Conservation (phyloP, 2,329 filamentous ascomycete genomes). For the Paraphaeosphaeria sporulosa region DNA sequence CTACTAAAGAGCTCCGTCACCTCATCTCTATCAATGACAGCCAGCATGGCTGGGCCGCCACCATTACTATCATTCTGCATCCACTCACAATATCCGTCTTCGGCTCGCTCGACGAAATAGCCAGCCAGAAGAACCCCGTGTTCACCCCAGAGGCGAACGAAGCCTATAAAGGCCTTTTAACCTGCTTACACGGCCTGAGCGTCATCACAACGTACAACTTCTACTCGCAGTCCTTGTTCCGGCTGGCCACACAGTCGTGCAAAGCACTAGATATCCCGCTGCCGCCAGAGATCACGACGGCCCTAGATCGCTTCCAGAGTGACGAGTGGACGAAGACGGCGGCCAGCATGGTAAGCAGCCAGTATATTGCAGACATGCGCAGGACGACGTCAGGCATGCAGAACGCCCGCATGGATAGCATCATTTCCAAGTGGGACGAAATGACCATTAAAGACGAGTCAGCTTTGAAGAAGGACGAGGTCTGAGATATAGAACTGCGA, state of each 20-base stretch:
- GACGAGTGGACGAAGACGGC: slow-evolving; percentile 44
- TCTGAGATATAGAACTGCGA: not conserved
- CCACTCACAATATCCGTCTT: slow-evolving; percentile 35
- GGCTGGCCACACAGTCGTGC: slow-evolving; percentile 38
- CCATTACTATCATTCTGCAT: slow-evolving; percentile 37
- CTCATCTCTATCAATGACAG: slow-evolving; percentile 35
- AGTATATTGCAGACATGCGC: slow-evolving; percentile 39
- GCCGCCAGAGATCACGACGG: slow-evolving; percentile 29
- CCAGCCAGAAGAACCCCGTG: slow-evolving; percentile 14
- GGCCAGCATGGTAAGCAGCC: slow-evolving; percentile 34
- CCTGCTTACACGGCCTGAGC: slow-evolving; percentile 35
- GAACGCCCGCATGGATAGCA: slow-evolving; percentile 35
- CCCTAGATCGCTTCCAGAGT: slow-evolving; percentile 31
- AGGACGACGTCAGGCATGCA: slow-evolving; percentile 24
- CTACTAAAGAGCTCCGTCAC: slow-evolving; percentile 33
- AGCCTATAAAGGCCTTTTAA: slow-evolving; percentile 35
- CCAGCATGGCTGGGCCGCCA: slow-evolving; percentile 33
- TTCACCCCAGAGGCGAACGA: slow-evolving; percentile 23
- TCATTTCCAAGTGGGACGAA: slow-evolving; percentile 37
- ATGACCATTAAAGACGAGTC: slow-evolving; percentile 19
- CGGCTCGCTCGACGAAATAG: slow-evolving; percentile 37
- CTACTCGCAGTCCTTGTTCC: slow-evolving; percentile 39
- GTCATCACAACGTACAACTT: slow-evolving; percentile 34
- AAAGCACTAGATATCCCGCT: slow-evolving; percentile 28
- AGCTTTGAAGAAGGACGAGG: not conserved